A percentile compares a stretch with the other conserved stretches of the same genome.
Evolutionary conservation across 1,284 basidiomycete species (phyloP).

Genomic region (Rhodotorula glutinis): DNA sequence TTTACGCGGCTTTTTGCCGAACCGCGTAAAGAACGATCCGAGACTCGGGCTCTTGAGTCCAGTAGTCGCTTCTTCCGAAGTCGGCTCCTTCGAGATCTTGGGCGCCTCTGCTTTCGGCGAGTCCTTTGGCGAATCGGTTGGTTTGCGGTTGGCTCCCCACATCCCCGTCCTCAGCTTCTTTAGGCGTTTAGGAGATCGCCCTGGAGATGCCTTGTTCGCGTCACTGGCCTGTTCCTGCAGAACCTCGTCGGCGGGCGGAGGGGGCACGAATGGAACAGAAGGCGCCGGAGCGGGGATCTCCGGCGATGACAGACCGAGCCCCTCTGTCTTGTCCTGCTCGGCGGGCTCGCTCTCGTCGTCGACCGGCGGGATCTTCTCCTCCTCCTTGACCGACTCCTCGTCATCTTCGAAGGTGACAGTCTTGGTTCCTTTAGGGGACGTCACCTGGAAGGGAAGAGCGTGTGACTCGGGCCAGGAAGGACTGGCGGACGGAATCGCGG

Average conservation of each 20-base stretch:
- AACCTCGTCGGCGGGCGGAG: neutral
- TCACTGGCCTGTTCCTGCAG: constrained; percentile 1
- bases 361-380: no score
- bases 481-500: constrained; percentile 1
- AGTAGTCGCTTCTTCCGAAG: neutral
- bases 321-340: no score
- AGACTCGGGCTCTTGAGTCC: constrained; percentile 22
- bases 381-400: no score
- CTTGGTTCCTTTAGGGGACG: no score
- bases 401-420: no score
- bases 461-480: constrained; percentile 9
- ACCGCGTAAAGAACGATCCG: constrained; percentile 27
- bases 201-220: neutral
- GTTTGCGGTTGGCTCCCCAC: constrained; percentile 18
- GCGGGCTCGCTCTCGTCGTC: no score
- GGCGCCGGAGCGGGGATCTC: neutral
- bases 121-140: neutral
- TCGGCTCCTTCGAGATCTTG: neutral
- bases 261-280: neutral
- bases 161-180: constrained; percentile 13
- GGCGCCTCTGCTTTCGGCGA: constrained; percentile 9
- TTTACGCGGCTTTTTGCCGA: constrained; percentile 7
- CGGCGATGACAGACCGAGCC: no score
- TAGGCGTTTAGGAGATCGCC: constrained; percentile 11
- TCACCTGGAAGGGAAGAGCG: neutral